Base-by-base conservation (phyloP, 345 rosid genomes). In the Rhizophora mangle region DNA sequence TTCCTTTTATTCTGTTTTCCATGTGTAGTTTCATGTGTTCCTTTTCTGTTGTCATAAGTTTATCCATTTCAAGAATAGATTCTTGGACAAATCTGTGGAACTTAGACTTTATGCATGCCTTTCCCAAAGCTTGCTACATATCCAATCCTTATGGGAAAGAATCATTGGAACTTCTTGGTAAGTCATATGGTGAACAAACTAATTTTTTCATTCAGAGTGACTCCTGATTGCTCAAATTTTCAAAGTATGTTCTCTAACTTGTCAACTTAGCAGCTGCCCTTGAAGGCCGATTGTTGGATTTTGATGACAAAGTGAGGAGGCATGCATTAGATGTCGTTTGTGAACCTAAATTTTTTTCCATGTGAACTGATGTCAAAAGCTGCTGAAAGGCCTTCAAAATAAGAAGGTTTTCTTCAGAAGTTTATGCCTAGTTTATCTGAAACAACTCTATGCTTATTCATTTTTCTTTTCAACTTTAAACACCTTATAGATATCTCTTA, bases 321-420 rank as follows among this genome's bases (percentile, higher is more conserved):
- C 84, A 85, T 70, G 98, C 98, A 63, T 82, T 92, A 74, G 71
- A 76, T 71, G 82, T 83, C 79, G 82, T 85, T 58, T 91, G 97
- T 83, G 98, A 94, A 87, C 78, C 78, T 81, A 54, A 84, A 86
- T 72, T 67, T 71, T 68, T 72, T 81, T 75, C 79, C 93, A 46
- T 70, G 78, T 57, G 84, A 75, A 70, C 64, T 94, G 47, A 78
- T 89, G 77, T 83, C 82, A 78, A 89, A 81, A 79, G 82, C 85
- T 60, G 72, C 75, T 71, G 96, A 91, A 81, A 89, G 98, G 68
- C 92, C 92, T 94, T 71, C 85, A 96, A 75, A 96, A 94, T 84
- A 94, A 92, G 89, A 94, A 89, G 96, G 97, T 85, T 81, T 72
- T 36, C 62, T 53, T 27, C 39, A 37, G 43, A 71, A 27, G 15